phyloP scores from a whole-genome alignment of 2,329 filamentous ascomycete species.

The Phaeoacremonium minimum region DNA sequence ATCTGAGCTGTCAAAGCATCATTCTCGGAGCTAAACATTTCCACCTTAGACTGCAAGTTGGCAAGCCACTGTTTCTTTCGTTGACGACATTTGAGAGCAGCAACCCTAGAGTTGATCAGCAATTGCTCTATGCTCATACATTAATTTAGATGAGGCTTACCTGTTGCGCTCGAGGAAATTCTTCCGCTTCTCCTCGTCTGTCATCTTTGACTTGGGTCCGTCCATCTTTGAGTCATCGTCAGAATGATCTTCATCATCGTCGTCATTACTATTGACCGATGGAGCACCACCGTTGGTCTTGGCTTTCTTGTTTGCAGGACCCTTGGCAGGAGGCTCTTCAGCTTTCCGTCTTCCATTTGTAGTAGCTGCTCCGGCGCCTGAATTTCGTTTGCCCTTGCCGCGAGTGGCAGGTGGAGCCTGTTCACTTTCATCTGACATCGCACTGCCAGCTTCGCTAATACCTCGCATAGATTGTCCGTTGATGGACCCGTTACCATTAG shows the following conservation, averaged over 20 bases:
- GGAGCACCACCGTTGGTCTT: constrained; percentile 45
- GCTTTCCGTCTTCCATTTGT: constrained; percentile 74
- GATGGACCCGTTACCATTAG: constrained; percentile 38
- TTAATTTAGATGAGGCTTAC: constrained; percentile 43
- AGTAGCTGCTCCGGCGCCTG: constrained; percentile 29
- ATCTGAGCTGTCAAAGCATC: constrained; percentile 82
- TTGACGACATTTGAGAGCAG: constrained; percentile 93
- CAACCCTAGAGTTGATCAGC: constrained; percentile 58
- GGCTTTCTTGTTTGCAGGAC: constrained; percentile 63
- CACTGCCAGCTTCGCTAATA: constrained; percentile 64
- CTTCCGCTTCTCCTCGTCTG: constrained; percentile 95
- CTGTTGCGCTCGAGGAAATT: constrained; percentile 96
- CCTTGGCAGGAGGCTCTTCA: constrained; percentile 61
- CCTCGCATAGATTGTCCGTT: constrained; percentile 44
- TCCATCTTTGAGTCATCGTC: constrained; percentile 51
- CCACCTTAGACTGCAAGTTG: constrained; percentile 91
- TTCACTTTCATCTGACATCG: constrained; percentile 69
- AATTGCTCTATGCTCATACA: neutral
- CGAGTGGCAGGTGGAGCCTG: constrained; percentile 61
- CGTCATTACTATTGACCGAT: constrained; percentile 24
- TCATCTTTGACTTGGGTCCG: constrained; percentile 75
- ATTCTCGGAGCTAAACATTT: constrained; percentile 88
- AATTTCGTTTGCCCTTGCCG: constrained; percentile 65
- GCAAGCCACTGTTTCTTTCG: constrained; percentile 98
- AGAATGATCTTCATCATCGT: constrained; percentile 40